A percentile compares a stretch with the other conserved stretches of the same genome.
phyloP scores from a whole-genome alignment of 805 yeast species.

The Pichia kluyveri region DNA sequence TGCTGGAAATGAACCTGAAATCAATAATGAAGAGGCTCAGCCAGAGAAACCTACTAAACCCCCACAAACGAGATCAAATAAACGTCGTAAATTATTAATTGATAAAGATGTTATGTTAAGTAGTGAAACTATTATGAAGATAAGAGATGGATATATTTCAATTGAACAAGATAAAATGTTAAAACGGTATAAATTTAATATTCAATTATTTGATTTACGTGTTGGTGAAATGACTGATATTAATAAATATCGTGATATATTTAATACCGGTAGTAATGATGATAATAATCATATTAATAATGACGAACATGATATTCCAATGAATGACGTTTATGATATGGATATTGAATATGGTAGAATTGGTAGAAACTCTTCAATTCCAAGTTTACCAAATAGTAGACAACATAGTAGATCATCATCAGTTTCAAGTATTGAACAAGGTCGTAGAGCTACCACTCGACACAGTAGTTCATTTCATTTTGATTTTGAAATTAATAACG shows the following conservation, averaged over 20 bases:
- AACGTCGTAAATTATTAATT: not conserved
- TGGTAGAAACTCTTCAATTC: no score
- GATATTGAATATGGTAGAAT: conserved; percentile 7
- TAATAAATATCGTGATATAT: not conserved
- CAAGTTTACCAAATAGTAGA: no score
- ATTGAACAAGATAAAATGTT: not conserved
- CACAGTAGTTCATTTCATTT: conserved; percentile 9
- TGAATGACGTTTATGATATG: not conserved
- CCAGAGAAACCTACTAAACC: not conserved
- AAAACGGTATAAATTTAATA: not conserved
- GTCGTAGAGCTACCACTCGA: conserved; percentile 3
- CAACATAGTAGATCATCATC: conserved; percentile 10
- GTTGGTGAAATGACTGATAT: not conserved
- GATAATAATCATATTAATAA: no score
- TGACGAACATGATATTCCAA: not conserved
- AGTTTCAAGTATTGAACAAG: conserved; percentile 13
- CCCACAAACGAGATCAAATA: not conserved
- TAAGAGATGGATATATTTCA: conserved; percentile 2
- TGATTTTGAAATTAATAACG: conserved; percentile 4
- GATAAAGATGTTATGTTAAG: not conserved
- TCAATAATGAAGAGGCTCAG: no score
- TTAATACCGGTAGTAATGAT: not conserved
- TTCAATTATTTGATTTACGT: not conserved
- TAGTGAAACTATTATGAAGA: not conserved
- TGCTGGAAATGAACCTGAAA: no score